Evolutionary conservation across 2,329 filamentous ascomycete genomes (phyloP).

Genomic region (Neofusicoccum sp.): DNA sequence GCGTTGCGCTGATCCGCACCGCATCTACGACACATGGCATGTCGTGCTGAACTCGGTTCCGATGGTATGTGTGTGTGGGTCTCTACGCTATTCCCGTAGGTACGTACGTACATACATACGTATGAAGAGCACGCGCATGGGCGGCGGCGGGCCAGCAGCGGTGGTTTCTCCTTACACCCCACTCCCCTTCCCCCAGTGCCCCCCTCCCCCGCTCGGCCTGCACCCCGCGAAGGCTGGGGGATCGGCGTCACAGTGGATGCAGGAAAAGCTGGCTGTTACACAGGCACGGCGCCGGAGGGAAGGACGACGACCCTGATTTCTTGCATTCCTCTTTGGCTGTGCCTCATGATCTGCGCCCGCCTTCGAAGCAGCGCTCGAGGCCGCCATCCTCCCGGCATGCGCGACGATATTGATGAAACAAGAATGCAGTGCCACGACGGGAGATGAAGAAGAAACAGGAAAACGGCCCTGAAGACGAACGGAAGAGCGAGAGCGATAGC

Average conservation of each 20-base stretch:
- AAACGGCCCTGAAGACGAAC: neutral
- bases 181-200: too few species aligned
- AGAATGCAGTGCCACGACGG: neutral
- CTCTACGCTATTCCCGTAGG: too few species aligned
- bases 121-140: too few species aligned
- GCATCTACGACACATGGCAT: neutral
- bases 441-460: neutral
- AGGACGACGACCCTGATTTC: neutral
- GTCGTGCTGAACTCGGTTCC: too few species aligned
- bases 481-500: neutral
- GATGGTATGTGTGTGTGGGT: too few species aligned
- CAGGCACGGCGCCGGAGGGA: neutral
- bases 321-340: neutral
- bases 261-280: neutral
- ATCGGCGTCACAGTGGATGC: neutral
- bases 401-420: neutral
- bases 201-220: too few species aligned
- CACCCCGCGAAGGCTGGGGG: neutral
- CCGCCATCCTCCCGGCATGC: neutral
- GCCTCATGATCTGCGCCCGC: too few species aligned
- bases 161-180: too few species aligned
- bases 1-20: neutral
- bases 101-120: too few species aligned
- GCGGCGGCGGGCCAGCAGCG: too few species aligned
- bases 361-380: too few species aligned